These are phyloP conservation scores for Poterioochromonas sp. DNA, from an alignment of 352 stramenopile species.

Conservation along the genomic window DNA sequence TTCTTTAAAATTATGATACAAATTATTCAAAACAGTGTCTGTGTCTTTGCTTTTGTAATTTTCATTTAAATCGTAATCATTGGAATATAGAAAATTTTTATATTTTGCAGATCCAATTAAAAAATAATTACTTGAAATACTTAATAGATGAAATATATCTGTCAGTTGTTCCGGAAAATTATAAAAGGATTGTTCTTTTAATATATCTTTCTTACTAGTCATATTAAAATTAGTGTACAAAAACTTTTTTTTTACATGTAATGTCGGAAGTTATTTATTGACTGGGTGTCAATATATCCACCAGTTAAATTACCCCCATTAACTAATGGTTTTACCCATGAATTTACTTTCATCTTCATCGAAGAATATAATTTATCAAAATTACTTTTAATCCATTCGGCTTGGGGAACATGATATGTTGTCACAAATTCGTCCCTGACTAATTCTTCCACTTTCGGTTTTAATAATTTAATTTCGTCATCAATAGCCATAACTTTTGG, in stretches of 20 bases:
- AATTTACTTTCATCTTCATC: too few relatives aligned
- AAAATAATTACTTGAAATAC: background rate
- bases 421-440: background rate
- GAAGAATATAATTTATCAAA: background rate
- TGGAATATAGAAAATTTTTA: background rate
- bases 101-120: background rate
- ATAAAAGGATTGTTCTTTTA: background rate
- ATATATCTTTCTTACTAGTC: background rate
- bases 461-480: too few relatives aligned
- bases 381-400: background rate
- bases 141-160: background rate
- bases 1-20: constrained; percentile 1
- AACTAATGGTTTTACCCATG: background rate
- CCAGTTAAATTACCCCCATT: background rate
- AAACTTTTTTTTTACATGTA: background rate
- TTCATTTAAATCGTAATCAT: constrained; percentile 25
- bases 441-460: background rate
- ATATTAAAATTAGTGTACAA: background rate
- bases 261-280: background rate
- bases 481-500: background rate
- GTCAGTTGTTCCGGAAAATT: background rate
- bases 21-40: background rate
- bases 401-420: background rate
- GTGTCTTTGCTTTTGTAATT: background rate
- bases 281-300: background rate